phyloP scores from a whole-genome alignment of 75 land plant species.

The Pinus taeda region DNA sequence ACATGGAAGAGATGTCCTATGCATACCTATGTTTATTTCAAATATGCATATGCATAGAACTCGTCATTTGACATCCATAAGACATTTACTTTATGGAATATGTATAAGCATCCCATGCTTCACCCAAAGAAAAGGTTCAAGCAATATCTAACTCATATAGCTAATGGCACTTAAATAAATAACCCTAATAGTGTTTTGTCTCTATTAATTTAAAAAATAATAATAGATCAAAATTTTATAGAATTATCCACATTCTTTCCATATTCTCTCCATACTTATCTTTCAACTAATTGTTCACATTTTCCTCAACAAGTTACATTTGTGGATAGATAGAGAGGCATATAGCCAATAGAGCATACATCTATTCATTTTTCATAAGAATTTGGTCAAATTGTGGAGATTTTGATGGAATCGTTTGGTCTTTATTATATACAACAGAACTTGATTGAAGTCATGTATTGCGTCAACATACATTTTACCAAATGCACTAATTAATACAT shows the following conservation, averaged over 20 bases:
- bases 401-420: too few relatives aligned
- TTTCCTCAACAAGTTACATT: too few relatives aligned
- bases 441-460: constrained; percentile 83
- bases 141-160: background rate
- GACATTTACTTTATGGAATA: background rate
- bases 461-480: constrained; percentile 76
- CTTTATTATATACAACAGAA: too few relatives aligned
- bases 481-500: background rate
- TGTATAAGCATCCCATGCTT: background rate
- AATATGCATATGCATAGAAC: background rate
- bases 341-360: too few relatives aligned
- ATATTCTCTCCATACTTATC: too few relatives aligned
- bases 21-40: too few relatives aligned
- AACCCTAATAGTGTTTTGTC: background rate
- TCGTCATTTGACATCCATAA: background rate
- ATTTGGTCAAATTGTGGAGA: too few relatives aligned
- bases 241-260: too few relatives aligned
- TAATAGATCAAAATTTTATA: background rate
- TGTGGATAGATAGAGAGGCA: too few relatives aligned
- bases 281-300: too few relatives aligned
- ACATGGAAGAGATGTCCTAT: background rate
- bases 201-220: background rate
- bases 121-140: background rate
- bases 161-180: background rate
- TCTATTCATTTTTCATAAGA: too few relatives aligned